phyloP scores from a whole-genome alignment of 140 eudicot species.

The Cichorium intybus region DNA sequence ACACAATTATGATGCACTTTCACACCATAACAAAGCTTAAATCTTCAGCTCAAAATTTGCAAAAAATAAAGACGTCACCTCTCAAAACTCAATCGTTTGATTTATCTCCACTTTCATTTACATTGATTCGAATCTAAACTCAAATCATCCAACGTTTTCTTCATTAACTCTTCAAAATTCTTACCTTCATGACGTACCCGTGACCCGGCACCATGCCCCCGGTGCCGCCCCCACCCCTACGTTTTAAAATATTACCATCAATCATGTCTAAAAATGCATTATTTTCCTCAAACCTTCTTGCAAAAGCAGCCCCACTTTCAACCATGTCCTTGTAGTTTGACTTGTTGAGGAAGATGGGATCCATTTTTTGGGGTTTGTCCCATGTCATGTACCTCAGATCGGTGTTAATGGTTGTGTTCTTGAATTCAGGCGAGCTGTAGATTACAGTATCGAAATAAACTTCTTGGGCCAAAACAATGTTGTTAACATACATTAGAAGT shows the following conservation, averaged over 20 bases:
- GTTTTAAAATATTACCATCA: slow-evolving; percentile 63
- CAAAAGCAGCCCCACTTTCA: slow-evolving; percentile 86
- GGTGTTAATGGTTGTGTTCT: slow-evolving; percentile 69
- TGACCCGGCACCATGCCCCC: slow-evolving; percentile 87
- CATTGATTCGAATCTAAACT: slow-evolving; percentile 55
- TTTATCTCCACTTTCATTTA: slow-evolving; percentile 26
- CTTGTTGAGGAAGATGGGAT: slow-evolving; percentile 59
- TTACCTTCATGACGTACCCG: slow-evolving; percentile 47
- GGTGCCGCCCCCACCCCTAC: slow-evolving; percentile 56
- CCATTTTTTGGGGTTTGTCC: slow-evolving; percentile 95
- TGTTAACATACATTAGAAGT: slow-evolving; percentile 74
- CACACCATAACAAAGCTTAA: background rate
- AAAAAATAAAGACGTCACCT: no score
- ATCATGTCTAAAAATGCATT: slow-evolving; percentile 72
- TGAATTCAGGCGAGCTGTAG: slow-evolving; percentile 86
- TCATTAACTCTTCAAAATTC: slow-evolving; percentile 46
- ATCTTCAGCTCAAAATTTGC: background rate
- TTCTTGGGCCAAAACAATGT: slow-evolving; percentile 74
- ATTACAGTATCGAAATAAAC: slow-evolving; percentile 79
- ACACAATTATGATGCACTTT: background rate
- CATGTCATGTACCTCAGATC: slow-evolving; percentile 84
- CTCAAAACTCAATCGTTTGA: background rate
- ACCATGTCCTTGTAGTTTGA: slow-evolving; percentile 64
- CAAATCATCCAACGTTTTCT: slow-evolving; percentile 42
- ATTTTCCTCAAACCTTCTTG: slow-evolving; percentile 57